Conservation (phyloP, 208 protist genomes). For the Wallacemonas sp. region DNA sequence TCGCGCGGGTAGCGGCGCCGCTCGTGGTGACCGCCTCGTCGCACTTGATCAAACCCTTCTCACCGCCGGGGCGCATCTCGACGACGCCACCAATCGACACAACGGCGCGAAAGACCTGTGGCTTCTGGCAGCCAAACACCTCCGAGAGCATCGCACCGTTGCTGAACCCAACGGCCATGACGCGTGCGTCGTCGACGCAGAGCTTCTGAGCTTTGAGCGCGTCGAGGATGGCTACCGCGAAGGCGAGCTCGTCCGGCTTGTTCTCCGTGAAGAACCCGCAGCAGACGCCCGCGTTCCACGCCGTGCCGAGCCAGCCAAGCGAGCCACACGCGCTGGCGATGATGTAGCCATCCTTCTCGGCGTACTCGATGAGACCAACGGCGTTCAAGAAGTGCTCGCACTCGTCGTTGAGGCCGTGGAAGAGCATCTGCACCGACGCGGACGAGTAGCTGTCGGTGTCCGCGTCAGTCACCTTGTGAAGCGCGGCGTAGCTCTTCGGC, state of each 20-base stretch:
- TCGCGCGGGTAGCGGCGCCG: conserved; percentile 17
- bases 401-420: conserved; percentile 71
- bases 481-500: conserved; percentile 21
- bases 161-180: conserved; percentile 76
- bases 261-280: conserved; percentile 52
- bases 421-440: conserved; percentile 49
- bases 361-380: conserved; percentile 50
- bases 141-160: conserved; percentile 82
- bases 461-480: neutral
- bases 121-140: conserved; percentile 53
- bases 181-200: conserved; percentile 43
- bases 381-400: conserved; percentile 56
- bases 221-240: conserved; percentile 39
- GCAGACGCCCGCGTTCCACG: conserved; percentile 74
- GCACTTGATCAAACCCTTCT: conserved; percentile 43
- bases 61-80: conserved; percentile 60
- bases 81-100: conserved; percentile 68
- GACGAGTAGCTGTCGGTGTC: conserved; percentile 11
- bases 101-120: conserved; percentile 40
- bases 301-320: conserved; percentile 48
- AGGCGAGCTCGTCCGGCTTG: conserved; percentile 54
- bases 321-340: conserved; percentile 68
- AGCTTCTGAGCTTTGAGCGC: conserved; percentile 15
- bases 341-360: conserved; percentile 51
- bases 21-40: conserved; percentile 23